A percentile compares a stretch with the other conserved stretches of the same genome.
Evolutionary conservation across 2,329 filamentous ascomycete species (phyloP).

Genomic region (Pseudogymnoascus sp.): DNA sequence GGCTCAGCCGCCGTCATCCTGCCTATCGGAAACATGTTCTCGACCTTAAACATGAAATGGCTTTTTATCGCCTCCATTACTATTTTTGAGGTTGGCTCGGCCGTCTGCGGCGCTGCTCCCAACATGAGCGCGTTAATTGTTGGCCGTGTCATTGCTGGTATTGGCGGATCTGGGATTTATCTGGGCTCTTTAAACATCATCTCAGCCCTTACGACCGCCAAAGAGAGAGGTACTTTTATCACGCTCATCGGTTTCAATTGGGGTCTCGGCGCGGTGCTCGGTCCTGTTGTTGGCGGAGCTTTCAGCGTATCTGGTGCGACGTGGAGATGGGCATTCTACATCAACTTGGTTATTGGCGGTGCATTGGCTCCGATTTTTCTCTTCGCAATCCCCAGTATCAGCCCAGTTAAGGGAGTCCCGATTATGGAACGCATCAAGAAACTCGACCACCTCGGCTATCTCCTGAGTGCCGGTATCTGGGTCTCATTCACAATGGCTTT

Average conservation of each 20-base stretch:
- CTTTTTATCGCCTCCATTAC: conserved; percentile 19
- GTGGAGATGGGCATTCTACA: conserved; percentile 26
- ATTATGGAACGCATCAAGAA: conserved; percentile 20
- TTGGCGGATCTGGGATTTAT: conserved; percentile 37
- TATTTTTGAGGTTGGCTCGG: conserved; percentile 22
- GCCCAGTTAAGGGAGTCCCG: not conserved
- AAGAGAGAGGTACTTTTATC: conserved; percentile 11
- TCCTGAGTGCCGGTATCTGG: conserved; percentile 37
- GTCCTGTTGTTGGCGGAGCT: conserved; percentile 25
- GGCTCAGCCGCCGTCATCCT: conserved; percentile 23
- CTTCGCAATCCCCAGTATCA: conserved; percentile 15
- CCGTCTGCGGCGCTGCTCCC: conserved; percentile 26
- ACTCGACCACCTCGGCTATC: conserved; percentile 40
- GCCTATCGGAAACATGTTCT: conserved; percentile 20
- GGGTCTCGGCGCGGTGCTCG: conserved; percentile 10
- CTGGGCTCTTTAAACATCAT: conserved; percentile 36
- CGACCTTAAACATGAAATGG: conserved; percentile 23
- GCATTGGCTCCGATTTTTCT: conserved; percentile 30
- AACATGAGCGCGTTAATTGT: conserved; percentile 37
- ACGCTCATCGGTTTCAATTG: conserved; percentile 23
- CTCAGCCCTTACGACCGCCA: conserved; percentile 24
- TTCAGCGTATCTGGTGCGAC: conserved; percentile 25
- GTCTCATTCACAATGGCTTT: conserved; percentile 39
- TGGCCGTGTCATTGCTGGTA: conserved; percentile 36
- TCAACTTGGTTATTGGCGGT: conserved; percentile 29